These are phyloP conservation scores for Dipodascus geniculatus DNA, from an alignment of 805 yeast species.

Conservation along the genomic window DNA sequence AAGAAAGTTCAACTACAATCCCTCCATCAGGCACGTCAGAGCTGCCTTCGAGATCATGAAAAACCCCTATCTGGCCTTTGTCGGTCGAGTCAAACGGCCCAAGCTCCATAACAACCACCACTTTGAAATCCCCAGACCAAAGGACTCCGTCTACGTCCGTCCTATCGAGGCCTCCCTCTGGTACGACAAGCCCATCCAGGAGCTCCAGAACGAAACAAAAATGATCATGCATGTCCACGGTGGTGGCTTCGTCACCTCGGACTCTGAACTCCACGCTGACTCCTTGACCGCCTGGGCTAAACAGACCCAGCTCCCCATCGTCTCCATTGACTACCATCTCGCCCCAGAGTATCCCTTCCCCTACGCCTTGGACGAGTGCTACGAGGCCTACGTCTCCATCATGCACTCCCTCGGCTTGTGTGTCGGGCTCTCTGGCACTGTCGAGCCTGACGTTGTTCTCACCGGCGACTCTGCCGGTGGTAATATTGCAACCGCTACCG, in stretches of 20 bases:
- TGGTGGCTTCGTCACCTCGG: conserved; percentile 22
- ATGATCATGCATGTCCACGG: conserved; percentile 19
- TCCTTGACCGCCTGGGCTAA: conserved; percentile 13
- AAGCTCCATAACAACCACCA: conserved; percentile 9
- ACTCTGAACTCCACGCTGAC: conserved; percentile 19
- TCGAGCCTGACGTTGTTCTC: conserved; percentile 13
- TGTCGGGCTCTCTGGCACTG: conserved; percentile 17
- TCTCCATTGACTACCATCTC: conserved; percentile 9
- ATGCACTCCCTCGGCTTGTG: conserved; percentile 16
- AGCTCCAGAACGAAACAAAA: conserved; percentile 13
- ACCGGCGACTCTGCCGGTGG: conserved; percentile 23
- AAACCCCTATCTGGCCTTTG: conserved; percentile 15
- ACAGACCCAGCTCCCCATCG: conserved; percentile 2
- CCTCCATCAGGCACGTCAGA: conserved; percentile 19
- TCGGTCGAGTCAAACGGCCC: conserved; percentile 12
- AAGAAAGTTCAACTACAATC: conserved; percentile 16
- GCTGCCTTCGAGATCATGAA: conserved; percentile 21
- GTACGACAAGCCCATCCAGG: conserved; percentile 19
- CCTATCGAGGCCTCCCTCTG: conserved; percentile 14
- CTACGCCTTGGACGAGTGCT: conserved; percentile 19
- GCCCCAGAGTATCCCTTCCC: conserved; percentile 23
- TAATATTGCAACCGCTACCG: conserved; percentile 17
- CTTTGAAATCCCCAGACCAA: conserved; percentile 17
- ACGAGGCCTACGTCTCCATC: conserved; percentile 17
- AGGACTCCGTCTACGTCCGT: conserved; percentile 12